Evolutionary conservation across 768 basidiomycete species (phyloP), one percentile per base, ranked within the genome.

Genomic region (Leccinum uliginosum): DNA sequence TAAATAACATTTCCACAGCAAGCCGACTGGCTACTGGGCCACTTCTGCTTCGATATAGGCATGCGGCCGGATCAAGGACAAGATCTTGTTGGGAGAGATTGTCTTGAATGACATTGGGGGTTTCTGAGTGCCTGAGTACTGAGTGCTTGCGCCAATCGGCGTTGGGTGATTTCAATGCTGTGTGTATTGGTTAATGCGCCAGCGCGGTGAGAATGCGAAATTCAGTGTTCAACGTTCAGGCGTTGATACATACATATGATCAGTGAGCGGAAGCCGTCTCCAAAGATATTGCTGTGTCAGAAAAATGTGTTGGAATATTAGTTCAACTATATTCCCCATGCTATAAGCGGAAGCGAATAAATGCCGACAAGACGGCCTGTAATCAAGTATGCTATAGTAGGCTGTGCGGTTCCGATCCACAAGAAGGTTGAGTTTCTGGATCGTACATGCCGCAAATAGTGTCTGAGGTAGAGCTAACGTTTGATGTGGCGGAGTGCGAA

Each of bases 401-500:
- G 35, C 35, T 14, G 27, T 62, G 50, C 58, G 53, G 48, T 32
- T 48, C 62, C 47, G 60, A 56, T 38, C 12, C n/a, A 52, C 49
- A 53, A 51, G 45, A 62, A 55, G 40, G 56, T 55, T 46, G 53
- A 45, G 56, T 55, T 46, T 47, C 47, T 45, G 15, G 30, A 40
- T 17, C 24, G 30, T 29, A 32, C 32, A 49, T 21, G 49, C 51
- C 11, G 43, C 58, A 46, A 40, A 52, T 24, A 55, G 21, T 24
- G 24, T 43, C 43, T 23, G 46, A 34, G 17, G n/a, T 38, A 38
- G 32, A 19, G 9, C n/a, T 15, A 11, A 43, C 44, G 15, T 24
- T 46, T 24, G 24, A 6, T 15, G 21, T 23, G 51, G 59, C 69
- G 67, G 67, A 61, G 67, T 67, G 43, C 48, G 34, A 71, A 68